A percentile compares a stretch with the other conserved stretches of the same genome.
These are phyloP conservation scores for Emergomyces africanus DNA, from an alignment of 2,329 filamentous ascomycete genomes.

Conservation along the genomic window DNA sequence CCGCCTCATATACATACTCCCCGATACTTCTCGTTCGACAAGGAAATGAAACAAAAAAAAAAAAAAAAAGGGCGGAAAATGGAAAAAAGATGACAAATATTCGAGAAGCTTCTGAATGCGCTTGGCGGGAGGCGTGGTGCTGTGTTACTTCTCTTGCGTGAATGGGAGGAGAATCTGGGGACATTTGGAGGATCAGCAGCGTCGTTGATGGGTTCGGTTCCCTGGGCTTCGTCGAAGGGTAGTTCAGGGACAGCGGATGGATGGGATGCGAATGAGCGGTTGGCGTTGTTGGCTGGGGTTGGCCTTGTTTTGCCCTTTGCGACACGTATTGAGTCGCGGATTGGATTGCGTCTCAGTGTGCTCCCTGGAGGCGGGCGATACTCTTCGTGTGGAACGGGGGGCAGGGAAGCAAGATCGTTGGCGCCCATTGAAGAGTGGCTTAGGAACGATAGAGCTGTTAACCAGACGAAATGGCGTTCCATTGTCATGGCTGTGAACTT, in stretches of 20 bases:
- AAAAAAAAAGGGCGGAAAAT: not conserved
- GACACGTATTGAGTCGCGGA: conserved; percentile 79
- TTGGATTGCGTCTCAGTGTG: conserved; percentile 43
- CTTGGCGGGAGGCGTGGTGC: conserved; percentile 55
- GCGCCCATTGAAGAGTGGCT: conserved; percentile 76
- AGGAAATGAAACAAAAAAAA: too few species aligned
- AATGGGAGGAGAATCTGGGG: conserved; percentile 48
- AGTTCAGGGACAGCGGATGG: conserved; percentile 24
- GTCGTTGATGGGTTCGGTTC: conserved; percentile 24
- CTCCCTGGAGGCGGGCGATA: conserved; percentile 30
- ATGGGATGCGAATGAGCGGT: conserved; percentile 26
- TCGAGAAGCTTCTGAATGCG: conserved; percentile 67
- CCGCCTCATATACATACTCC: not conserved
- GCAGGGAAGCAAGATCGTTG: conserved; percentile 54
- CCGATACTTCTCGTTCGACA: not conserved
- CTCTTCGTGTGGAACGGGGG: conserved; percentile 38
- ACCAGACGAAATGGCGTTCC: conserved; percentile 88
- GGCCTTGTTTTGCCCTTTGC: conserved; percentile 58
- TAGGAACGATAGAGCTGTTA: conserved; percentile 87
- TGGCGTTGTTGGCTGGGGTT: conserved; percentile 26
- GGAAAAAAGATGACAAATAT: not conserved
- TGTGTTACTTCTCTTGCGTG: conserved; percentile 81
- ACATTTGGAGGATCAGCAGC: conserved; percentile 40
- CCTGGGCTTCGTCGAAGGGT: conserved; percentile 17
- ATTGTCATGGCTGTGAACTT: conserved; percentile 80